These are phyloP conservation scores for Singerocomus inundabilis DNA, from an alignment of 1,284 basidiomycete species.

Conservation along the genomic window DNA sequence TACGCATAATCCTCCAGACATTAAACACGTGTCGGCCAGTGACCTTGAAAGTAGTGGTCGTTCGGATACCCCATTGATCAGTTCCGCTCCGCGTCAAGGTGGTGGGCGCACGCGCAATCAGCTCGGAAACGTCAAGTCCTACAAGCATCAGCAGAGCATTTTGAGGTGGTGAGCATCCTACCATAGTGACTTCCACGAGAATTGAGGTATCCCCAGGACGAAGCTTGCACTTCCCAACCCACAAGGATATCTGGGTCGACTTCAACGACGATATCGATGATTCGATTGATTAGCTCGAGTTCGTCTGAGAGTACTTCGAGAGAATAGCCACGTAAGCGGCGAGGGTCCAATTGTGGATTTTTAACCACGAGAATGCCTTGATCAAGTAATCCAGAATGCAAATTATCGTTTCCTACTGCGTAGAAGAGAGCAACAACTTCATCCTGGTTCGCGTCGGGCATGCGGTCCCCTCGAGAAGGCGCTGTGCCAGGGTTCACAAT, in stretches of 20 bases:
- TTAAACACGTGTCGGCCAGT: constrained; percentile 90
- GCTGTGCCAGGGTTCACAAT: constrained; percentile 39
- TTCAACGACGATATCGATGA: constrained; percentile 75
- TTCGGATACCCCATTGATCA: constrained; percentile 74
- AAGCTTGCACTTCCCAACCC: constrained; percentile 89
- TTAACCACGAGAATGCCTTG: constrained; percentile 66
- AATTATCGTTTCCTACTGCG: constrained; percentile 49
- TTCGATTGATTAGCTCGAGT: constrained; percentile 78
- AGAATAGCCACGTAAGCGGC: constrained; percentile 43
- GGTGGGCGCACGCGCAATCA: constrained; percentile 67
- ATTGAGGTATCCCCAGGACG: constrained; percentile 89
- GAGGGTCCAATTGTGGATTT: constrained; percentile 37
- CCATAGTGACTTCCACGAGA: constrained; percentile 68
- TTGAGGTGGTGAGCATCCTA: constrained; percentile 27
- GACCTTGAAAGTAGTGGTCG: constrained; percentile 82
- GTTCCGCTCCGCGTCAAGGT: constrained; percentile 38
- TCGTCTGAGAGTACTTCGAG: constrained; percentile 68
- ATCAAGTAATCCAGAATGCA: constrained; percentile 38
- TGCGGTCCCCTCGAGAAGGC: constrained; percentile 57
- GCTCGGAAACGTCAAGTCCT: constrained; percentile 69
- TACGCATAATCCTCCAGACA: constrained; percentile 89
- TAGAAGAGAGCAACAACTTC: constrained; percentile 73
- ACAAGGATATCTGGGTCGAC: constrained; percentile 90
- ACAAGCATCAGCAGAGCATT: constrained; percentile 4
- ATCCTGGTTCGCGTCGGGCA: constrained; percentile 75